Conservation (phyloP, 345 rosid genomes). For the Citrus unshiu region DNA sequence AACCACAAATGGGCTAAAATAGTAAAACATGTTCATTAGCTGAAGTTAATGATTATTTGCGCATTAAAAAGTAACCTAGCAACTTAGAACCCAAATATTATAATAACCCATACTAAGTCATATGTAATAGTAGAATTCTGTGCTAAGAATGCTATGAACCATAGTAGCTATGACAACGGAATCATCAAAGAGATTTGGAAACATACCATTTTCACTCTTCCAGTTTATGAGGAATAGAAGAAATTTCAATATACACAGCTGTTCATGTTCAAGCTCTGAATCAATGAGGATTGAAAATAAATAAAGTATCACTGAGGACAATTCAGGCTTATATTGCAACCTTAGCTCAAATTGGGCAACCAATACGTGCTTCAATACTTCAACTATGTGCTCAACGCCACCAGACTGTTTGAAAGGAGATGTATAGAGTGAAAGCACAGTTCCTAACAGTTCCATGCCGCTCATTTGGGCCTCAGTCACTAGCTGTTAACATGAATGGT, state of each 20-base stretch:
- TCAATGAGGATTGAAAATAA: constrained; percentile 51
- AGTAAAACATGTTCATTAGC: not conserved
- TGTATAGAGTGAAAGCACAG: constrained; percentile 40
- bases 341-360: constrained; percentile 62
- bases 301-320: constrained; percentile 51
- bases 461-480: constrained; percentile 51
- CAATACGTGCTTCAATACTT: constrained; percentile 55
- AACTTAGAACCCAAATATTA: constrained; percentile 6
- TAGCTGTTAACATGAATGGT: constrained; percentile 33
- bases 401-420: constrained; percentile 36
- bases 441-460: constrained; percentile 55
- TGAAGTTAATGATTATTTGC: not conserved
- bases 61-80: constrained; percentile 6
- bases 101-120: not conserved
- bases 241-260: constrained; percentile 60
- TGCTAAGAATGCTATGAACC: not conserved
- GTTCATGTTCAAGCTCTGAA: constrained; percentile 81
- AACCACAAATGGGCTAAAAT: too few relatives aligned
- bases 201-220: constrained; percentile 67
- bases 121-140: not conserved
- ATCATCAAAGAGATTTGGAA: constrained; percentile 17
- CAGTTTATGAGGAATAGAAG: constrained; percentile 64
- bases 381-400: constrained; percentile 46
- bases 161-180: constrained; percentile 12
- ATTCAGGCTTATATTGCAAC: constrained; percentile 45